These are phyloP conservation scores for Hypoxylon lenormandii DNA, from an alignment of 495 filamentous ascomycete species.

Conservation along the genomic window DNA sequence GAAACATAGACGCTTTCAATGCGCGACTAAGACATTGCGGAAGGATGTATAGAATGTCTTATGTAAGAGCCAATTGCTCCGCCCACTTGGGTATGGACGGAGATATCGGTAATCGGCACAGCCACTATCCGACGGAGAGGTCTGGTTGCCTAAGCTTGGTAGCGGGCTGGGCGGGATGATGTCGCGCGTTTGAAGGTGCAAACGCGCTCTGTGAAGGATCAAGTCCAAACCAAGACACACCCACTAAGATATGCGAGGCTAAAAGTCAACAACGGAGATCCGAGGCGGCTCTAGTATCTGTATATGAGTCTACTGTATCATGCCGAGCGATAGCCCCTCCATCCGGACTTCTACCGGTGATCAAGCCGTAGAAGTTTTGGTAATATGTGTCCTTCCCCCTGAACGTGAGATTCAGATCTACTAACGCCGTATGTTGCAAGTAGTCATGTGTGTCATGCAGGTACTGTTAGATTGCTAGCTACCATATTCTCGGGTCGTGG, in stretches of 20 bases:
- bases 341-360: slow-evolving; percentile 12
- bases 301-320: slow-evolving; percentile 30
- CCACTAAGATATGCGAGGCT: background rate
- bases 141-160: too few species aligned
- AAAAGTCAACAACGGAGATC: background rate
- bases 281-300: background rate
- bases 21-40: background rate
- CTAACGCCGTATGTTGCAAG: slow-evolving; percentile 25
- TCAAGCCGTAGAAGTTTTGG: slow-evolving; percentile 44
- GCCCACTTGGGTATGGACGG: background rate
- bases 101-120: background rate
- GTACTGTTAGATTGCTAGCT: slow-evolving; percentile 41
- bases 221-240: background rate
- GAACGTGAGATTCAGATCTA: slow-evolving; percentile 12
- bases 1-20: background rate
- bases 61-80: background rate
- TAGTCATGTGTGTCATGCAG: slow-evolving; percentile 62
- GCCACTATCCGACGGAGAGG: background rate
- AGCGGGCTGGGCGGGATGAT: too few species aligned
- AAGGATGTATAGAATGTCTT: background rate
- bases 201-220: background rate
- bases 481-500: background rate
- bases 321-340: slow-evolving; percentile 39
- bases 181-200: background rate
- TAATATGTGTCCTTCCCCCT: slow-evolving; percentile 22